Conservation (phyloP, 805 yeast species). For the Metschnikowia reukaufii region DNA sequence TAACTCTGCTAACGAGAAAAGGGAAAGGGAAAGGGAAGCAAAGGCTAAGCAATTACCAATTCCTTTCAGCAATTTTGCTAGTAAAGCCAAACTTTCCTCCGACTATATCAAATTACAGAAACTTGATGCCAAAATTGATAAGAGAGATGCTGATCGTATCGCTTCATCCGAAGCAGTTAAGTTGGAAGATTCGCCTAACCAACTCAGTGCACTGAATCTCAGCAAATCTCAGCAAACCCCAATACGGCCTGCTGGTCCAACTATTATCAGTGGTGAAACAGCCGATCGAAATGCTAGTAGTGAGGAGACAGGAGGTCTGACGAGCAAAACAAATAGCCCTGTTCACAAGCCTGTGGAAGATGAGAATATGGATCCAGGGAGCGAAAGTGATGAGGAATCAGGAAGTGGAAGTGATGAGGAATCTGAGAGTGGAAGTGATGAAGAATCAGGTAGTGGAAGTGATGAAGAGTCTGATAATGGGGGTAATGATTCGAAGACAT, state of each 20-base stretch:
- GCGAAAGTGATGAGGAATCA: background rate
- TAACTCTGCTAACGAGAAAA: conserved; percentile 1
- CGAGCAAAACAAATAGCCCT: too few species aligned
- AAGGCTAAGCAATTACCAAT: conserved; percentile 15
- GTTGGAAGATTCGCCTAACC: conserved; percentile 5
- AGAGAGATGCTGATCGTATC: conserved; percentile 4
- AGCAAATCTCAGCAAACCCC: too few species aligned
- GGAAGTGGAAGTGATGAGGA: background rate
- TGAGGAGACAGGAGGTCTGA: too few species aligned
- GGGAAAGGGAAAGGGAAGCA: conserved; percentile 12
- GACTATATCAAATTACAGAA: conserved; percentile 24
- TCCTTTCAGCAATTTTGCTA: conserved; percentile 17
- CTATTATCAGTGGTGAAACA: too few species aligned
- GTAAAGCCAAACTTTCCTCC: conserved; percentile 21
- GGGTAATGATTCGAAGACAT: background rate
- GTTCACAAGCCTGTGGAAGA: background rate
- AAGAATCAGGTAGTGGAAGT: too few species aligned
- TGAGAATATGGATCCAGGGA: background rate
- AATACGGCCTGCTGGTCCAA: too few species aligned
- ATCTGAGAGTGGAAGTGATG: background rate
- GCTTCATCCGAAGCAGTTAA: conserved; percentile 6
- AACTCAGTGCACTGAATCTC: background rate
- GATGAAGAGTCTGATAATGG: background rate
- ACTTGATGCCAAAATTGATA: conserved; percentile 21
- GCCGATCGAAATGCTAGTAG: too few species aligned